Percentiles rank a stretch among this genome's conserved stretches.
Evolutionary conservation across 2,329 filamentous ascomycete species (phyloP).

Genomic region (Thermoascus crustaceus): DNA sequence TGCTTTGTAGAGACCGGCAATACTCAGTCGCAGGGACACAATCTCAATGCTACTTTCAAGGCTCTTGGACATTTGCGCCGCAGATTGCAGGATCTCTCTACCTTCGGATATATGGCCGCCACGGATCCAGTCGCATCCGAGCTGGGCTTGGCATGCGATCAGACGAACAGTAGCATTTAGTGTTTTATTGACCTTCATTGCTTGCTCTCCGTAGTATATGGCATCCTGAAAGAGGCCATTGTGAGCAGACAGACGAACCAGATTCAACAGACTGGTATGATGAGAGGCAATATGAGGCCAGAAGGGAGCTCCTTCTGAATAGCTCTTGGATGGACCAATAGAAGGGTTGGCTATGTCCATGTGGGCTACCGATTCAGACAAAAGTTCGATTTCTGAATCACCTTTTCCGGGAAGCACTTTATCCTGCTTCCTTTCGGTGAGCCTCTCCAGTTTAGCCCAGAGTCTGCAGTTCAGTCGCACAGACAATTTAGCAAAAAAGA

Average conservation of each 20-base stretch:
- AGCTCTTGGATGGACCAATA: constrained; percentile 34
- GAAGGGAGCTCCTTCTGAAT: constrained; percentile 56
- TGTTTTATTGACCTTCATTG: constrained; percentile 65
- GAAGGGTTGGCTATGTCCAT: constrained; percentile 28
- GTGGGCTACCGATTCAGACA: constrained; percentile 32
- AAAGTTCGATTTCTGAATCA: constrained; percentile 25
- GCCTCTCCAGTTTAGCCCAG: constrained; percentile 45
- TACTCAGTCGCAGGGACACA: constrained; percentile 41
- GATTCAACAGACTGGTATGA: constrained; percentile 61
- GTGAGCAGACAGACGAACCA: constrained; percentile 72
- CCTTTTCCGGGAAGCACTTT: constrained; percentile 14
- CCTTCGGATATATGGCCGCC: constrained; percentile 45
- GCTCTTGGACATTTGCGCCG: constrained; percentile 46
- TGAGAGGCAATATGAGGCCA: constrained; percentile 73
- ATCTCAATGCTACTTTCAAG: constrained; percentile 45
- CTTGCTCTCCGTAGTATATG: constrained; percentile 78
- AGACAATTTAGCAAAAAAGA: constrained; percentile 42
- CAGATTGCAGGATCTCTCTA: constrained; percentile 50
- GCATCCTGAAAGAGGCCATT: constrained; percentile 84
- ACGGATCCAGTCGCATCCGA: constrained; percentile 42
- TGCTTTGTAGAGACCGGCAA: constrained; percentile 40
- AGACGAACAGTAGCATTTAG: constrained; percentile 53
- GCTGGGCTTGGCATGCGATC: constrained; percentile 39
- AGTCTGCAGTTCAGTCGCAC: constrained; percentile 43
- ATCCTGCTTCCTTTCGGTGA: constrained; percentile 28